phyloP scores from a whole-genome alignment of 768 basidiomycete species.

The Leucogyrophana mollusca region DNA sequence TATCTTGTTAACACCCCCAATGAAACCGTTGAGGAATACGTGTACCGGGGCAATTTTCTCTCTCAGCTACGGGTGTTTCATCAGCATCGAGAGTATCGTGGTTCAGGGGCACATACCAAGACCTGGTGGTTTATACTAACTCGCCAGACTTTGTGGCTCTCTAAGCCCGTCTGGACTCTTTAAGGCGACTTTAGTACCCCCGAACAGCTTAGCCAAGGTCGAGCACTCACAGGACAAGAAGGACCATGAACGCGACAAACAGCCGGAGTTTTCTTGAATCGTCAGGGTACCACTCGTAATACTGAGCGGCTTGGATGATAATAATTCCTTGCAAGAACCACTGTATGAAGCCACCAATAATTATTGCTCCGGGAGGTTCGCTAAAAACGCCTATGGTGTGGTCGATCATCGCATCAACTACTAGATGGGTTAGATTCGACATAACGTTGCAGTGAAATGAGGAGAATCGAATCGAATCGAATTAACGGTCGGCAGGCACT shows the following conservation, averaged over 20 bases:
- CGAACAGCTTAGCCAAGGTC: not conserved
- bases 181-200: not conserved
- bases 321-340: constrained; percentile 47
- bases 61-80: no score
- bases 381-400: constrained; percentile 21
- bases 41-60: constrained; percentile 25
- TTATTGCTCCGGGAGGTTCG: constrained; percentile 37
- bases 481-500: not conserved
- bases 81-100: not conserved
- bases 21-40: constrained; percentile 49
- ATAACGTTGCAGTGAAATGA: not conserved
- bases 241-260: constrained; percentile 39
- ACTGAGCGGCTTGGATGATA: constrained; percentile 38
- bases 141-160: constrained; percentile 43
- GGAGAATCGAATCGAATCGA: no score
- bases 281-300: constrained; percentile 40
- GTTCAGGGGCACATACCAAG: constrained; percentile 31
- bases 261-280: constrained; percentile 42
- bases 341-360: constrained; percentile 46
- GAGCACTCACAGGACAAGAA: constrained; percentile 40
- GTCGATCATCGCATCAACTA: not conserved
- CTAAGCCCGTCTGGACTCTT: constrained; percentile 39
- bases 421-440: not conserved
- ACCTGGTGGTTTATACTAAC: constrained; percentile 26
- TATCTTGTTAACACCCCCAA: constrained; percentile 45